Evolutionary conservation across 345 rosid species (phyloP), one percentile per base, ranked within the genome.

Genomic region (Moricandia arvensis): DNA sequence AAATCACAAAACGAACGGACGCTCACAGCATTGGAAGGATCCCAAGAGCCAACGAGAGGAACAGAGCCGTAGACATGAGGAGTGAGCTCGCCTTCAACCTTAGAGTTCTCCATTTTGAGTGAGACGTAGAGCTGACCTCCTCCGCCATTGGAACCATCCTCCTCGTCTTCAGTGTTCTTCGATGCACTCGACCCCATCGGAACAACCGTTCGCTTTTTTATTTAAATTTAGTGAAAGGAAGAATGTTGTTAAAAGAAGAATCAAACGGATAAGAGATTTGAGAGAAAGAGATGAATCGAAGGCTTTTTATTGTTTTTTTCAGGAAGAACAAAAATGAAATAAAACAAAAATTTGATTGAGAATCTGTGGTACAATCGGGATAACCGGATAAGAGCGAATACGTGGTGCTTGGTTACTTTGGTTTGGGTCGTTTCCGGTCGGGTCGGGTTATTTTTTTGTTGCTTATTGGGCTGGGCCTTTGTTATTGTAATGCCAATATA

Each of bases 11-110:
- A 79, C 37, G 35, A 79, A 41, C 0, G 0, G 72, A 70, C 34
- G 12, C 69, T 83, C 82, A 91, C 98, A 64, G 98, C 93, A 86
- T 85, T 92, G 9, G 97, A 82, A 76, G 94, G 76, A 85, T 95
- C 99, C 98, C 98, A 95, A 26, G 96, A 95, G 57, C 97, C 99
- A 61, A 92, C 83, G 45, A 95, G 87, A 69, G 93, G 97, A 51
- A 85, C 89, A 53, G 99, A 95, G 78, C 98, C 99, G 62, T 89
- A 92, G 47, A 90, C 89, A 66, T 95, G 97, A 83, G 99, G 99
- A 71, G 87, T 79, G 66, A 95, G 93, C 76, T 90, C 97, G 13
- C 87, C 87, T 75, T 88, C 89, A 43, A 81, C 87, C 87, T 82
- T 95, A 59, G 85, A 85, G 57, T 87, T 90, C 83, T 90, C 98